phyloP scores from a whole-genome alignment of 2,329 filamentous ascomycete genomes.

The Teratosphaeriaceae sp. region DNA sequence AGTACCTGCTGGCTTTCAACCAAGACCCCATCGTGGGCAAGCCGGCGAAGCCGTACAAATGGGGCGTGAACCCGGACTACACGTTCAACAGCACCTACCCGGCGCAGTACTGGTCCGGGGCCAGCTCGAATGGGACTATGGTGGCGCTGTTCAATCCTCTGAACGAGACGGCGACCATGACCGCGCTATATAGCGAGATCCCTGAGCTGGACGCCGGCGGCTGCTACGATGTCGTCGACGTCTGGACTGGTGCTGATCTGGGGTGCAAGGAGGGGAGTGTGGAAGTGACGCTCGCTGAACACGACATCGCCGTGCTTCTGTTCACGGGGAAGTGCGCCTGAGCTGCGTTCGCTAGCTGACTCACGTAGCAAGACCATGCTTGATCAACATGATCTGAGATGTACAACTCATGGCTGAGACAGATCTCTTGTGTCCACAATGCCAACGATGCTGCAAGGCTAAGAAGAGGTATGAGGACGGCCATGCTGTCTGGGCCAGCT shows the following conservation, averaged over 20 bases:
- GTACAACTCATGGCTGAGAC: too few relatives aligned
- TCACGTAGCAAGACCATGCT: too few relatives aligned
- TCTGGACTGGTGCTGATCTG: slow-evolving; percentile 41
- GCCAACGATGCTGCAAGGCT: too few relatives aligned
- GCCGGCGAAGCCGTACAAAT: slow-evolving; percentile 35
- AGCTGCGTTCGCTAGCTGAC: too few relatives aligned
- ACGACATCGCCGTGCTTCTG: slow-evolving; percentile 3
- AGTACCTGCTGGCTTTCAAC: slow-evolving; percentile 38
- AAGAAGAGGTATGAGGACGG: too few relatives aligned
- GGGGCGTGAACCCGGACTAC: slow-evolving; percentile 45
- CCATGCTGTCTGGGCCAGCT: too few relatives aligned
- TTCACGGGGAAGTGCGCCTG: slow-evolving; percentile 1
- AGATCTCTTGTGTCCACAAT: too few relatives aligned
- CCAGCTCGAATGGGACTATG: slow-evolving; percentile 37
- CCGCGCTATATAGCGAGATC: slow-evolving; percentile 38
- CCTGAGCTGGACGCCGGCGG: slow-evolving; percentile 31
- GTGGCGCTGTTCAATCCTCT: slow-evolving; percentile 45
- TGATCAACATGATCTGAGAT: too few relatives aligned
- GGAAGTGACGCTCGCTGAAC: neutral
- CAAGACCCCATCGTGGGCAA: slow-evolving; percentile 39
- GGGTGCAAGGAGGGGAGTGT: slow-evolving; percentile 9
- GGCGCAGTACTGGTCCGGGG: slow-evolving; percentile 46
- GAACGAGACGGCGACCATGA: slow-evolving; percentile 28
- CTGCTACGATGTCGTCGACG: slow-evolving; percentile 38
- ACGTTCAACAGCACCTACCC: slow-evolving; percentile 44